Percentiles rank a stretch among this genome's conserved stretches.
phyloP scores from a whole-genome alignment of 1,284 basidiomycete genomes.

The Thecaphora frezii region DNA sequence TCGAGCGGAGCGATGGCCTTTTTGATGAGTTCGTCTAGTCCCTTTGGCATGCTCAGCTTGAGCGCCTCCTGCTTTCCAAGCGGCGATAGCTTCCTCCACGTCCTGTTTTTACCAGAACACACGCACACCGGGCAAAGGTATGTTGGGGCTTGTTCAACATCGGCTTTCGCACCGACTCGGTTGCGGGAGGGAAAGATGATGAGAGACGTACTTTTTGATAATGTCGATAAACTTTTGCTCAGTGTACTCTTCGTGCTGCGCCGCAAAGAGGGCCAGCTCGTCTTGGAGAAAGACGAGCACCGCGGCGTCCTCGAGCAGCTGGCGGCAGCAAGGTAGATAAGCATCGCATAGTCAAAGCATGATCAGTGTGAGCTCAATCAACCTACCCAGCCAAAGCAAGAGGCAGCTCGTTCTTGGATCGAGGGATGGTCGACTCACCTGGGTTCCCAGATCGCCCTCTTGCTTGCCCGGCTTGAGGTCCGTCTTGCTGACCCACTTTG shows the following conservation, averaged over 20 bases:
- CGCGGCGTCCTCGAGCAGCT: constrained; percentile 53
- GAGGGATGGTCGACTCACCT: constrained; percentile 7
- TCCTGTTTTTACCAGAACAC: constrained; percentile 21
- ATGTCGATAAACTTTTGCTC: constrained; percentile 53
- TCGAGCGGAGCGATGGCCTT: constrained; percentile 37
- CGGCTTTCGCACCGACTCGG: too few relatives aligned
- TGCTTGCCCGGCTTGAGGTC: constrained; percentile 44
- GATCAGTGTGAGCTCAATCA: too few relatives aligned
- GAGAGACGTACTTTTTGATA: constrained; percentile 41
- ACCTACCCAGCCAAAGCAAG: too few relatives aligned
- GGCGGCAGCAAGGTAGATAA: not conserved
- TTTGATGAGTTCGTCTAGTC: constrained; percentile 22
- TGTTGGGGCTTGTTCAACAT: not conserved
- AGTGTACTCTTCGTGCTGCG: constrained; percentile 38
- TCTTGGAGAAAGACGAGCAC: constrained; percentile 53
- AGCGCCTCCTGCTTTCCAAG: constrained; percentile 44
- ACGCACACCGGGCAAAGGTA: not conserved
- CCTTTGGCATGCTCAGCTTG: constrained; percentile 52
- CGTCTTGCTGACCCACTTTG: constrained; percentile 51
- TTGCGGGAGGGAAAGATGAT: too few relatives aligned
- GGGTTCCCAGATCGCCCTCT: constrained; percentile 38
- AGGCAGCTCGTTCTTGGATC: not conserved
- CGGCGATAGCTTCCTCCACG: constrained; percentile 51
- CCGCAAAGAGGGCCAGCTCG: constrained; percentile 45
- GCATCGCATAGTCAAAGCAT: too few relatives aligned